Evolutionary conservation across 441 rosid genomes (phyloP).

Genomic region (Hura crepitans): DNA sequence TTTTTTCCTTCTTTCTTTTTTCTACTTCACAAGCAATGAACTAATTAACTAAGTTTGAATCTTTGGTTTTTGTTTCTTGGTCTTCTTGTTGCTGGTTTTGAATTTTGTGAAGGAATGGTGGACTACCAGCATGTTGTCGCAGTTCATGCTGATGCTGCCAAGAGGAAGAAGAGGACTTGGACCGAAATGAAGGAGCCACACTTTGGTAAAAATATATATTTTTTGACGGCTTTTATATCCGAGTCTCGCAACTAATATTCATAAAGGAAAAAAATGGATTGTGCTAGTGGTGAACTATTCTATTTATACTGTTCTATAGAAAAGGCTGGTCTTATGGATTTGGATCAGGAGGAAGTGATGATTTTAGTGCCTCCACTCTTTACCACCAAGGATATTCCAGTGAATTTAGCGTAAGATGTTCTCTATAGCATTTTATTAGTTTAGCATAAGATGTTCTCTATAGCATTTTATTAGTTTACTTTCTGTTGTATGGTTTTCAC

Average conservation of each 20-base stretch:
- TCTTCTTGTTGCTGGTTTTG: background rate
- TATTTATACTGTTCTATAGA: constrained; percentile 31
- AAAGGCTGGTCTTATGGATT: constrained; percentile 52
- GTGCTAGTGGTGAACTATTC: background rate
- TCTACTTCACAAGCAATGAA: background rate
- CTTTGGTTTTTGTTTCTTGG: background rate
- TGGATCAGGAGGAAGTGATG: constrained; percentile 79
- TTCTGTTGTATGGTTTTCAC: background rate
- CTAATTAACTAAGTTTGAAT: background rate
- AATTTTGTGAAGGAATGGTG: constrained; percentile 62
- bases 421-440: background rate
- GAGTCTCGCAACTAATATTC: background rate
- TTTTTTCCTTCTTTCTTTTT: background rate
- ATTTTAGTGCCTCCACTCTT: constrained; percentile 77
- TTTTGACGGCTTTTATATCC: background rate
- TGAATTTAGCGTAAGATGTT: constrained; percentile 62
- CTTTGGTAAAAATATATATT: constrained; percentile 38
- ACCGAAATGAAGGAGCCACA: constrained; percentile 47
- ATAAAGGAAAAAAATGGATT: background rate
- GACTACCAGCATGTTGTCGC: constrained; percentile 94
- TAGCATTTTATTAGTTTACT: background rate
- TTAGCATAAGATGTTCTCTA: constrained; percentile 52
- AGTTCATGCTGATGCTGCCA: constrained; percentile 73
- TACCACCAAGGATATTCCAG: constrained; percentile 74
- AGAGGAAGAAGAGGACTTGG: constrained; percentile 62